Conservation (phyloP, 768 basidiomycete genomes). For the Hygrophorus pudorinus region DNA sequence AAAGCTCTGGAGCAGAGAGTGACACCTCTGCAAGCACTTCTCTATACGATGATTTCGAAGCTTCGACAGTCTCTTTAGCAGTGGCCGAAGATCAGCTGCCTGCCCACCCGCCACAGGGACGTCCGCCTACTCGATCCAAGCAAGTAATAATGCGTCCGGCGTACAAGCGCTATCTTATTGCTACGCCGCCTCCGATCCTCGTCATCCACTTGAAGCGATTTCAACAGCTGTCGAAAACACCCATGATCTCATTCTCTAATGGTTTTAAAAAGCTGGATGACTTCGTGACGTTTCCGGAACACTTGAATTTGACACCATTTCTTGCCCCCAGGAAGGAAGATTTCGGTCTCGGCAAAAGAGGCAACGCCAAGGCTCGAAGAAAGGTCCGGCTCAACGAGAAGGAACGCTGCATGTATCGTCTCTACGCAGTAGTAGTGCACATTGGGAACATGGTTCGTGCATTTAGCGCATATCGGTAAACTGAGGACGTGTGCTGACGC, state of each 20-base stretch:
- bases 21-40: conserved; percentile 26
- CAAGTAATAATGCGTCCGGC: conserved; percentile 75
- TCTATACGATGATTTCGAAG: conserved; percentile 15
- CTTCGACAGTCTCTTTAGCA: conserved; percentile 6
- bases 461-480: background rate
- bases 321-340: conserved; percentile 74
- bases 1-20: conserved; percentile 35
- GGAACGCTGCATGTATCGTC: conserved; percentile 47
- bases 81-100: conserved; percentile 8
- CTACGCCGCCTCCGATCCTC: conserved; percentile 74
- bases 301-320: conserved; percentile 77
- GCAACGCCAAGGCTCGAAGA: conserved; percentile 4
- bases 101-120: background rate
- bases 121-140: conserved; percentile 21
- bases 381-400: conserved; percentile 19
- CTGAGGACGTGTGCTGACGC: conserved; percentile 1
- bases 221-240: conserved; percentile 67
- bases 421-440: conserved; percentile 81
- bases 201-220: conserved; percentile 93
- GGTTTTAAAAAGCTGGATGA: conserved; percentile 89
- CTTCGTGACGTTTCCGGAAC: conserved; percentile 82
- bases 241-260: conserved; percentile 51
- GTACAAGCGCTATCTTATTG: conserved; percentile 92
- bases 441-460: conserved; percentile 74
- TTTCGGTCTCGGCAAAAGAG: conserved; percentile 38